These are phyloP conservation scores for Cardamine chenopodiifolia DNA, from an alignment of 345 rosid species.

Conservation along the genomic window DNA sequence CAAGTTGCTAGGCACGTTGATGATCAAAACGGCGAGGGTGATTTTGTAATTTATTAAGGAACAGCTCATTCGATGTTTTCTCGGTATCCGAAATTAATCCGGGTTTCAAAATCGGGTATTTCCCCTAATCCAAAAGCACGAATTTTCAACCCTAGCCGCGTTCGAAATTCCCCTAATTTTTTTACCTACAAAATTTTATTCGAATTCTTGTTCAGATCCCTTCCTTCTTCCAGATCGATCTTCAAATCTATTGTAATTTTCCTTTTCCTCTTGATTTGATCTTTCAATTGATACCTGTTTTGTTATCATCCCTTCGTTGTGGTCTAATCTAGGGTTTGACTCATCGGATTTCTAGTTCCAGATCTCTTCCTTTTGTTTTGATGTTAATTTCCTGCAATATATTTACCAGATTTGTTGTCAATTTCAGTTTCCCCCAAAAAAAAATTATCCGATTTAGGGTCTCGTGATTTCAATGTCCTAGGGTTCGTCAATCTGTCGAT, in stretches of 20 bases:
- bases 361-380: neutral
- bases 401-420: conserved; percentile 7
- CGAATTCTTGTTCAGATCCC: conserved; percentile 31
- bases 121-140: conserved; percentile 42
- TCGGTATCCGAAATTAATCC: conserved; percentile 47
- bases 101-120: conserved; percentile 45
- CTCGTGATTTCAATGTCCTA: conserved; percentile 21
- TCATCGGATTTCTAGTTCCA: conserved; percentile 27
- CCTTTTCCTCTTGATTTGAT: conserved; percentile 13
- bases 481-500: conserved; percentile 40
- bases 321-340: conserved; percentile 41
- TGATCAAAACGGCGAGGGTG: conserved; percentile 32
- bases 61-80: conserved; percentile 43
- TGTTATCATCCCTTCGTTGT: conserved; percentile 22
- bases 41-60: conserved; percentile 26
- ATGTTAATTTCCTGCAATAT: conserved; percentile 10
- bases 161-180: conserved; percentile 34
- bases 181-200: conserved; percentile 6
- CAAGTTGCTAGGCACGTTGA: conserved; percentile 41
- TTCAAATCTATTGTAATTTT: conserved; percentile 38
- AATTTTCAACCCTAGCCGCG: conserved; percentile 45
- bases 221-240: conserved; percentile 27
- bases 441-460: neutral
- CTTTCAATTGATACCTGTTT: conserved; percentile 43
- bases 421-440: conserved; percentile 31